Conservation (phyloP, 1,139 yeast genomes). For the Blastobotrys arbuscula region DNA sequence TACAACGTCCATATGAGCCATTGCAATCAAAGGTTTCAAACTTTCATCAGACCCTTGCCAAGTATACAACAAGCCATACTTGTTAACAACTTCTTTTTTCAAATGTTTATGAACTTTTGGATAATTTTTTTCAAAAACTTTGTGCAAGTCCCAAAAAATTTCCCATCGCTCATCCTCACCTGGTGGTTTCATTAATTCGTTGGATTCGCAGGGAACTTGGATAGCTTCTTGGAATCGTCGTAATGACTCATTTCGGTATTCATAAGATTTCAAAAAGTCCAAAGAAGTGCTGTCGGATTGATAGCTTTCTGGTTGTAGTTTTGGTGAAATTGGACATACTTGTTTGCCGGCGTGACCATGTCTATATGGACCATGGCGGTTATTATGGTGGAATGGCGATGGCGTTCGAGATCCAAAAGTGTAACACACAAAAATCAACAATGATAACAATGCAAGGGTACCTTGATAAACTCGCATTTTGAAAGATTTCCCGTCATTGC, state of each 20-base stretch:
- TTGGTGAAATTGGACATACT: conserved; percentile 1
- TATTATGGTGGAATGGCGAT: not conserved
- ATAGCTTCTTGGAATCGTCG: conserved; percentile 50
- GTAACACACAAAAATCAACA: not conserved
- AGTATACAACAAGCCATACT: conserved; percentile 58
- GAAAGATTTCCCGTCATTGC: not conserved
- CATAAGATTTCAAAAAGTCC: conserved; percentile 13
- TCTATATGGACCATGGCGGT: not conserved
- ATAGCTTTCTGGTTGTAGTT: conserved; percentile 6
- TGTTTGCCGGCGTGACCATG: not conserved
- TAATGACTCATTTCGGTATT: conserved; percentile 34
- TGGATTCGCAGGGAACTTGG: conserved; percentile 56
- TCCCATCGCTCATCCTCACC: conserved; percentile 37
- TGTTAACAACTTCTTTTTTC: conserved; percentile 53
- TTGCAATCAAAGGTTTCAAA: conserved; percentile 59
- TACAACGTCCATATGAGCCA: conserved; percentile 82
- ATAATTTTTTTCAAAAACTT: conserved; percentile 50
- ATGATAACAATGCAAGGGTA: not conserved
- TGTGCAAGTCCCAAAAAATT: conserved; percentile 48
- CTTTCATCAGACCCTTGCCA: conserved; percentile 54
- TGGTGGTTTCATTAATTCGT: conserved; percentile 49
- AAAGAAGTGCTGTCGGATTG: not conserved
- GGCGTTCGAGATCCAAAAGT: not conserved
- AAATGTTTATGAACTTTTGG: conserved; percentile 50
- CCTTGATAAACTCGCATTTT: not conserved